phyloP scores from a whole-genome alignment of 2,329 filamentous ascomycete genomes.

The Aspergillus vadensis region DNA sequence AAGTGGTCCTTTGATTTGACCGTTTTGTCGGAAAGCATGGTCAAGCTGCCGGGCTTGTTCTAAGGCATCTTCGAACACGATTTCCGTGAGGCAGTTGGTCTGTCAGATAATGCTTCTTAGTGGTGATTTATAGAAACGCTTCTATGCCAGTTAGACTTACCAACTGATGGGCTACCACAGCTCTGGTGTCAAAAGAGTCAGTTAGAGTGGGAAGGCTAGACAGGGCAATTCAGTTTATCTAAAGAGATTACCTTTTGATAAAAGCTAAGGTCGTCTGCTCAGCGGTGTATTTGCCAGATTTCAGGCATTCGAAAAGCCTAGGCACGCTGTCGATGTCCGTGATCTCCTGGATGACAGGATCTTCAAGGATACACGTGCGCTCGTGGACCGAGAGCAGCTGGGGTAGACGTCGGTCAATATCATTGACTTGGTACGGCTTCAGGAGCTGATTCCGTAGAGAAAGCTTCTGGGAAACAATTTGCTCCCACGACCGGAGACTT shows the following conservation, averaged over 20 bases:
- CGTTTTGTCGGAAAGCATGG: conserved; percentile 28
- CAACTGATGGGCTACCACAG: conserved; percentile 34
- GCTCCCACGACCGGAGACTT: conserved; percentile 30
- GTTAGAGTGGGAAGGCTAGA: no score
- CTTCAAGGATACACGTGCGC: conserved; percentile 26
- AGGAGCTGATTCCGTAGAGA: conserved; percentile 29
- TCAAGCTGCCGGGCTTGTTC: conserved; percentile 36
- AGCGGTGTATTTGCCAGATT: conserved; percentile 29
- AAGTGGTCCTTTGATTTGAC: conserved; percentile 51
- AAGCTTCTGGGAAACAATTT: conserved; percentile 34
- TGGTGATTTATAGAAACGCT: neutral
- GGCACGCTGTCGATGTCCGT: conserved; percentile 35
- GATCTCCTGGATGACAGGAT: conserved; percentile 29
- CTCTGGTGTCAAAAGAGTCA: conserved; percentile 16
- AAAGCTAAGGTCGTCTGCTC: conserved; percentile 34
- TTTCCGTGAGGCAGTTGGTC: conserved; percentile 43
- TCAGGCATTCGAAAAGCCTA: conserved; percentile 23
- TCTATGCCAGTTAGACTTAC: conserved; percentile 12
- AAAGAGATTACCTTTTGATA: conserved; percentile 35
- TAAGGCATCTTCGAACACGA: conserved; percentile 39
- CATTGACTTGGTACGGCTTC: conserved; percentile 29
- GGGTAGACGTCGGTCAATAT: conserved; percentile 29
- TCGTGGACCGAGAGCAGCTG: conserved; percentile 26
- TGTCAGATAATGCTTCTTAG: conserved; percentile 12
- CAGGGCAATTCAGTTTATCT: no score